phyloP scores from a whole-genome alignment of 1,284 basidiomycete genomes.

The Sphaerobolus stellatus region DNA sequence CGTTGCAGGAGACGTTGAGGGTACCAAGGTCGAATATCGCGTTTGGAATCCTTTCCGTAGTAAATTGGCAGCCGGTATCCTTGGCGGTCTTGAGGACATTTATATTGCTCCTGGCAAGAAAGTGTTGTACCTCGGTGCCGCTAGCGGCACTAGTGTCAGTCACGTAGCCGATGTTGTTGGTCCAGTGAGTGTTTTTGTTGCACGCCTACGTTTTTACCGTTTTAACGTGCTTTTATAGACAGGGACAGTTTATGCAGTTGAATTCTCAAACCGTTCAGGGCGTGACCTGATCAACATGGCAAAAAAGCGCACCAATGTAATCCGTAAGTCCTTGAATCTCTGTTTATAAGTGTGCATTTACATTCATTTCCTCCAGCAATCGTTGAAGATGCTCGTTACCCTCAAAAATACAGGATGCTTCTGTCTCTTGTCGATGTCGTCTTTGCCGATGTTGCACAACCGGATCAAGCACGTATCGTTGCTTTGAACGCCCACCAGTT shows the following conservation, averaged over 20 bases:
- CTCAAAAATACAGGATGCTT: slow-evolving; percentile 95
- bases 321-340: slow-evolving; percentile 64
- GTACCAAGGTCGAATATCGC: slow-evolving; percentile 93
- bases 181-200: slow-evolving; percentile 58
- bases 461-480: slow-evolving; percentile 97
- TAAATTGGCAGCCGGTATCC: slow-evolving; percentile 95
- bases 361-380: slow-evolving; percentile 62
- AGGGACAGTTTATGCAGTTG: slow-evolving; percentile 96
- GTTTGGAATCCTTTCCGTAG: slow-evolving; percentile 99
- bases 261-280: slow-evolving; percentile 95
- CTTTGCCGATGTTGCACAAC: slow-evolving; percentile 98
- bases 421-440: slow-evolving; percentile 92
- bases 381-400: slow-evolving; percentile 94
- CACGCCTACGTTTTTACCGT: slow-evolving; percentile 14
- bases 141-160: slow-evolving; percentile 94
- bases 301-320: slow-evolving; percentile 98
- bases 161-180: slow-evolving; percentile 99
- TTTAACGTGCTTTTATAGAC: slow-evolving; percentile 50
- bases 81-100: slow-evolving; percentile 94
- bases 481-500: slow-evolving; percentile 93
- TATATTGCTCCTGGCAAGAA: slow-evolving; percentile 94
- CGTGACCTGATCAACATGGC: slow-evolving; percentile 99
- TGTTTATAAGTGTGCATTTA: background rate
- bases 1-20: slow-evolving; percentile 75
- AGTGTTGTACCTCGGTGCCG: slow-evolving; percentile 97